Evolutionary conservation across 2,329 filamentous ascomycete species (phyloP), one percentile per base, ranked within the genome.

Genomic region (Blastomyces gilchristii): DNA sequence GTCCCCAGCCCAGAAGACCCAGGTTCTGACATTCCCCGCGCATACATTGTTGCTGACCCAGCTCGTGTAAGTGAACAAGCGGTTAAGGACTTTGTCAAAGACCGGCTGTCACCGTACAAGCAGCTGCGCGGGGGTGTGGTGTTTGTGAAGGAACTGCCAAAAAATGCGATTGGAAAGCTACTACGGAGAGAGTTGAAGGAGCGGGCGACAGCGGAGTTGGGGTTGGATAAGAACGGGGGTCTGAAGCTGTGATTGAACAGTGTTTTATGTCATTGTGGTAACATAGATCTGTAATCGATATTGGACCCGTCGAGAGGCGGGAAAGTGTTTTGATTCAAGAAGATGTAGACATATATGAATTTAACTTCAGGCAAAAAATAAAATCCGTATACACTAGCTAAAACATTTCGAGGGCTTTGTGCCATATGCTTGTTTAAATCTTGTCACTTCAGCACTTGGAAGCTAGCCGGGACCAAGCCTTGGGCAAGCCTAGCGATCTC

Each of bases 111-210:
- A 3, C 60, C 60, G 9, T 54, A 57, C 39, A 62, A 62, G 28
- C 49, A 62, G 50, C 28, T 62, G 7, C 50, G 52, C 37, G 60
- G 60, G 12, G 60, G 60, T 9, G 50, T 62, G 52, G 47, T 43
- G n/a, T 62, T 54, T 57, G 41, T 62, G 28, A 47, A 54, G 34
- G 60, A 62, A 41, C 37, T 62, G n/a, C 60, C 60, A 8, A 62
- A 57, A 39, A 62, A 62, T 47, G 41, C 41, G 2, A 41, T 54
- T 57, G 60, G 60, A 18, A 62, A 62, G 25, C 22, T 62, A 18
- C 8, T 62, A 22, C 50, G 60, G 39, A 62, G 60, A 41, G 58
- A 59, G 58, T 49, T 59, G 43, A 59, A 49, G 43, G 60, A 62
- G 16, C 49, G 39, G 52, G 60, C 60, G 47, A 62, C 57, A 28